Conservation (phyloP, 345 rosid species). For the Eucalyptus regnans region DNA sequence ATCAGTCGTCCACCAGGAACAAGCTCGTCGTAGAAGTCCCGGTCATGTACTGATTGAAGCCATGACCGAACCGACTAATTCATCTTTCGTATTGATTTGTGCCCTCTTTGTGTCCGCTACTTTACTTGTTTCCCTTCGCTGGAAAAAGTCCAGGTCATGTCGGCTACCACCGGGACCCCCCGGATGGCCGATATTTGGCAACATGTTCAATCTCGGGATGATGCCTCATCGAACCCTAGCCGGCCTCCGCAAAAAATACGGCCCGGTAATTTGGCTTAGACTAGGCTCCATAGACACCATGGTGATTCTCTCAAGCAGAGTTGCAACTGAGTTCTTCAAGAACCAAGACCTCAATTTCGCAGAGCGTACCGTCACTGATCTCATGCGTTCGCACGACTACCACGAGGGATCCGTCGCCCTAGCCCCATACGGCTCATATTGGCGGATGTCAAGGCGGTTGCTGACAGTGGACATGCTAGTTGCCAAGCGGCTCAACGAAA, state of each 20-base stretch:
- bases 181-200: conserved; percentile 55
- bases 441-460: conserved; percentile 35
- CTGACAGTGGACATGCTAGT: conserved; percentile 40
- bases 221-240: conserved; percentile 39
- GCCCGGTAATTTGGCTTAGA: conserved; percentile 33
- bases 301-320: conserved; percentile 35
- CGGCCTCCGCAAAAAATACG: conserved; percentile 15
- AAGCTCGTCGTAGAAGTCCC: background rate
- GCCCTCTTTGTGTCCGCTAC: background rate
- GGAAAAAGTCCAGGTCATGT: background rate
- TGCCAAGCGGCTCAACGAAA: conserved; percentile 24
- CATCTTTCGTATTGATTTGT: background rate
- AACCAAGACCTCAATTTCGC: conserved; percentile 40
- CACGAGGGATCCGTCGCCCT: conserved; percentile 29
- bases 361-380: conserved; percentile 31
- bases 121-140: background rate
- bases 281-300: conserved; percentile 35
- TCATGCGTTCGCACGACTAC: conserved; percentile 26
- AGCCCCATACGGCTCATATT: conserved; percentile 38
- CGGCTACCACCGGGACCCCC: conserved; percentile 48
- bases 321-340: conserved; percentile 39
- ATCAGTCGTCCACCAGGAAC: background rate
- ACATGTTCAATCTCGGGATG: conserved; percentile 35
- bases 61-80: background rate
- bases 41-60: background rate